phyloP scores from a whole-genome alignment of 2,329 filamentous ascomycete genomes.

The Fusarium musae region DNA sequence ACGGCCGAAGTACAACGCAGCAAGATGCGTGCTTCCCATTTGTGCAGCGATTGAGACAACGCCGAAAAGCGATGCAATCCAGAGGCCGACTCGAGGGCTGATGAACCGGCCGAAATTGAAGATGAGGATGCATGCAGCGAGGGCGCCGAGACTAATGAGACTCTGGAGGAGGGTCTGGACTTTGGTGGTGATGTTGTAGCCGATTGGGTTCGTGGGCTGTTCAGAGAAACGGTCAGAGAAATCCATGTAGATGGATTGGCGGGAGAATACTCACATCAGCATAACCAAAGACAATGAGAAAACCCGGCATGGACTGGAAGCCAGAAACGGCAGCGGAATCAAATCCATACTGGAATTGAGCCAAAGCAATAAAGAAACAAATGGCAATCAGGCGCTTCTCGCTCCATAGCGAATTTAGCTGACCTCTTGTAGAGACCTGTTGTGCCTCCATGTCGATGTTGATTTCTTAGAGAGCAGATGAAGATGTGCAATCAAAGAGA shows the following conservation, averaged over 20 bases:
- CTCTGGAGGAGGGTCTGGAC: not conserved
- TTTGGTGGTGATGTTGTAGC: not conserved
- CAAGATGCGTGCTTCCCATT: not conserved
- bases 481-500: too few relatives aligned
- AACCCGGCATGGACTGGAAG: not conserved
- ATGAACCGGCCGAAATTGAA: not conserved
- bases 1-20: not conserved
- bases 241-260: too few relatives aligned
- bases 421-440: not conserved
- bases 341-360: not conserved
- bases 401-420: not conserved
- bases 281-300: not conserved
- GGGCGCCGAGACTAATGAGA: not conserved
- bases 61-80: not conserved
- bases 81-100: not conserved
- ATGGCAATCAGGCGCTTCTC: not conserved
- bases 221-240: not conserved
- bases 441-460: not conserved
- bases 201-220: not conserved
- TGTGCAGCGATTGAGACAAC: not conserved
- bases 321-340: not conserved
- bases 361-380: not conserved
- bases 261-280: not conserved
- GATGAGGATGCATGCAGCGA: not conserved
- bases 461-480: not conserved